Percentiles rank a stretch among this genome's conserved stretches.
Evolutionary conservation across 345 rosid species (phyloP).

Genomic region (Carallia brachiata): DNA sequence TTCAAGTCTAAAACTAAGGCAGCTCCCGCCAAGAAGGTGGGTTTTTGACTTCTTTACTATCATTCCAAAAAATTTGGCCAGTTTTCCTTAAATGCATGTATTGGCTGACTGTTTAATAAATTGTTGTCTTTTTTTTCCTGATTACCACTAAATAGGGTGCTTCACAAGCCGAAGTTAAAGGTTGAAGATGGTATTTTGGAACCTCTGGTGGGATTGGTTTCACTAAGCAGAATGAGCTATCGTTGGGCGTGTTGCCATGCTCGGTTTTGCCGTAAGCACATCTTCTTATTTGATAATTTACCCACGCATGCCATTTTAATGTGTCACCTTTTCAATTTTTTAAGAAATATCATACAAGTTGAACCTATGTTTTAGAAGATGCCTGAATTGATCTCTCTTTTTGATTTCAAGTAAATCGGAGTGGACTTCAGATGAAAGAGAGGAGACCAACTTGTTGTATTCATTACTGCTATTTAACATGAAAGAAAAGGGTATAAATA

Average conservation of each 20-base stretch:
- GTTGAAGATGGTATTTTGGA: conserved; percentile 89
- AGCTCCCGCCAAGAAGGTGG: conserved; percentile 54
- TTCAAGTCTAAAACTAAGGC: conserved; percentile 90
- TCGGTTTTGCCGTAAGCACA: conserved; percentile 91
- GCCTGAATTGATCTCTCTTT: too few relatives aligned
- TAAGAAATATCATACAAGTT: too few relatives aligned
- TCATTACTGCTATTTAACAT: not conserved
- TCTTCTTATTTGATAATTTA: not conserved
- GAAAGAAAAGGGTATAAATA: too few relatives aligned
- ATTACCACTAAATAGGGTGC: not conserved
- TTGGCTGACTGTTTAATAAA: not conserved
- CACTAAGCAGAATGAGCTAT: conserved; percentile 90
- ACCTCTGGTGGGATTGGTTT: conserved; percentile 98
- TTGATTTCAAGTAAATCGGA: too few relatives aligned
- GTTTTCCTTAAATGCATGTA: not conserved
- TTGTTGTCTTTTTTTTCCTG: not conserved
- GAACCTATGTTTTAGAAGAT: too few relatives aligned
- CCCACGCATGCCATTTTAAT: not conserved
- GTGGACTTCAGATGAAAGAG: not conserved
- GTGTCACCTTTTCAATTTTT: not conserved
- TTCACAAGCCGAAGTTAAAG: conserved; percentile 39
- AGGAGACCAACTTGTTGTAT: not conserved
- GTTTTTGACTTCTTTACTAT: not conserved
- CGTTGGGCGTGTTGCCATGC: conserved; percentile 97
- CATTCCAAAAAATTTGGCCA: not conserved